Percentiles rank a stretch among this genome's conserved stretches.
phyloP scores from a whole-genome alignment of 2,329 filamentous ascomycete genomes.

The Zasmidium citrigriseum region DNA sequence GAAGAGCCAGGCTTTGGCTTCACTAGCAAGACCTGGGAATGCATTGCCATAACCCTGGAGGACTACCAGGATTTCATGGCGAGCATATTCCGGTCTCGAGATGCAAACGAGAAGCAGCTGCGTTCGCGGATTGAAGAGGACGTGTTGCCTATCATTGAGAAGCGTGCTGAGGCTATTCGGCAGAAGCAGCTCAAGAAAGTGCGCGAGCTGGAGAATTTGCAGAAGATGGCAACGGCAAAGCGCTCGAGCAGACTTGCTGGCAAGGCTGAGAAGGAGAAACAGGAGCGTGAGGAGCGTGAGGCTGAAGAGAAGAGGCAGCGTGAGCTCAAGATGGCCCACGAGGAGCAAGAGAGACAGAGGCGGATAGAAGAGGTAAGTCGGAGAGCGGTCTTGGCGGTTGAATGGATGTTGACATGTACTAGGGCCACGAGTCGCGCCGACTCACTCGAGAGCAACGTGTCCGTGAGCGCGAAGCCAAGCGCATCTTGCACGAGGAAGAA shows the following conservation, averaged over 20 bases:
- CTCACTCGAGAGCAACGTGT: slow-evolving; percentile 83
- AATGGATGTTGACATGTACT: slow-evolving; percentile 25
- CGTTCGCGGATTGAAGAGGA: slow-evolving; percentile 72
- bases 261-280: slow-evolving; percentile 75
- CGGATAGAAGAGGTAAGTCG: slow-evolving; percentile 63
- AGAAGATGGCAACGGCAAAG: slow-evolving; percentile 91
- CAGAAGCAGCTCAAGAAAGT: slow-evolving; percentile 74
- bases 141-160: slow-evolving; percentile 81
- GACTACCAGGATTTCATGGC: slow-evolving; percentile 75
- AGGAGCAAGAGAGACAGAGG: slow-evolving; percentile 59
- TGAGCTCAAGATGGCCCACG: slow-evolving; percentile 64
- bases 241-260: slow-evolving; percentile 85
- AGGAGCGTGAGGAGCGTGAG: slow-evolving; percentile 70
- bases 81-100: slow-evolving; percentile 71
- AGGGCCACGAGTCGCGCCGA: slow-evolving; percentile 76
- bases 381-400: neutral
- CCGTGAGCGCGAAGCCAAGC: slow-evolving; percentile 80
- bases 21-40: slow-evolving; percentile 84
- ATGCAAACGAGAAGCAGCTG: slow-evolving; percentile 81
- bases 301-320: slow-evolving; percentile 66
- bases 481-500: slow-evolving; percentile 81
- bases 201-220: slow-evolving; percentile 76
- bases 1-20: slow-evolving; percentile 56
- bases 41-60: slow-evolving; percentile 75
- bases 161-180: slow-evolving; percentile 67